Conservation (phyloP, 768 basidiomycete species). For the Psilocybe cyanescens region DNA sequence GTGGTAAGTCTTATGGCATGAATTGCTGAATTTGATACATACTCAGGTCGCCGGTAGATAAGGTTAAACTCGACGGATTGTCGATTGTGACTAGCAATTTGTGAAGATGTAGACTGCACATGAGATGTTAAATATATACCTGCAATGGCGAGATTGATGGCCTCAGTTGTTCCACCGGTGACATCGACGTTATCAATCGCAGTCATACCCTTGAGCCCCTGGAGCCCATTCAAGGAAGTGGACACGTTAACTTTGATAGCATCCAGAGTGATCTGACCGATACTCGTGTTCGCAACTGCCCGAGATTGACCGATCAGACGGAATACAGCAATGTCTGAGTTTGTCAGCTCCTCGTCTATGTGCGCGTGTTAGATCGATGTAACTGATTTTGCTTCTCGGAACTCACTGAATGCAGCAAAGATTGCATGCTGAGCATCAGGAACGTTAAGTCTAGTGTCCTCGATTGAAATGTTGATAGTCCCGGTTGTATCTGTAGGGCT, state of each 20-base stretch:
- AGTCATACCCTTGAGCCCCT: constrained; percentile 60
- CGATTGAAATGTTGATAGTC: constrained; percentile 65
- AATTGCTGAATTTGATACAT: constrained; percentile 24
- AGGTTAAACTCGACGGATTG: constrained; percentile 71
- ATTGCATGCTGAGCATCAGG: constrained; percentile 48
- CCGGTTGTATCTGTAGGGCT: constrained; percentile 61
- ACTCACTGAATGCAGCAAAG: constrained; percentile 66
- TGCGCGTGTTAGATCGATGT: not conserved
- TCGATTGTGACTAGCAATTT: constrained; percentile 52
- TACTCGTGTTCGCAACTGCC: constrained; percentile 61
- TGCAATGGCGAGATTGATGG: constrained; percentile 60
- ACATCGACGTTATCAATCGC: constrained; percentile 67
- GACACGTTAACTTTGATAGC: constrained; percentile 75
- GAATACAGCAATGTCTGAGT: constrained; percentile 50
- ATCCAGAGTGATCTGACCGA: constrained; percentile 71
- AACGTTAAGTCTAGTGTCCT: constrained; percentile 52
- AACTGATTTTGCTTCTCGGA: not conserved
- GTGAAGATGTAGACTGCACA: not conserved
- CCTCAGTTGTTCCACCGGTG: constrained; percentile 60
- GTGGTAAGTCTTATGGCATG: not conserved
- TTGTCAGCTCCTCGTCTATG: constrained; percentile 61
- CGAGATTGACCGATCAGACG: constrained; percentile 61
- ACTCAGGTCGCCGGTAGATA: constrained; percentile 68
- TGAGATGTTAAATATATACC: constrained; percentile 36
- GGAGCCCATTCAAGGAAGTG: constrained; percentile 60